A percentile compares a stretch with the other conserved stretches of the same genome.
Evolutionary conservation across 768 basidiomycete species (phyloP).

Genomic region (Sarcodon sp.): DNA sequence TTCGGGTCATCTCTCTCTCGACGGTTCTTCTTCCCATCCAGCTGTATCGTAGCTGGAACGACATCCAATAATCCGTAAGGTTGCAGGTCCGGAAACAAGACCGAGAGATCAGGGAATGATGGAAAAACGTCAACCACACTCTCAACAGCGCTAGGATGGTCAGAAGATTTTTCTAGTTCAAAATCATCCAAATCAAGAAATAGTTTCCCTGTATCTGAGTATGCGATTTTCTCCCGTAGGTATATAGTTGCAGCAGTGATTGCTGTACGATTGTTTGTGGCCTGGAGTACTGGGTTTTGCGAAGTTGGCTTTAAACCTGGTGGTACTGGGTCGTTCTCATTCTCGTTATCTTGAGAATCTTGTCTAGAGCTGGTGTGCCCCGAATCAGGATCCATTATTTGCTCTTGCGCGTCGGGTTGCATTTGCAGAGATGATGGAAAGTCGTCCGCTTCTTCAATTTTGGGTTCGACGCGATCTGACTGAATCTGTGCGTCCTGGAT

Average conservation of each 20-base stretch:
- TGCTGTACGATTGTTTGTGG: constrained; percentile 29
- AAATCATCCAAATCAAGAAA: constrained; percentile 43
- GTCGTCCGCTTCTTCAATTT: constrained; percentile 48
- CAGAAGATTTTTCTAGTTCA: constrained; percentile 15
- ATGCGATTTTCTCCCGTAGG: constrained; percentile 44
- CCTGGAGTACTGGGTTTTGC: constrained; percentile 34
- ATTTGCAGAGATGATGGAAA: constrained; percentile 22
- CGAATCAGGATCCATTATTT: constrained; percentile 18
- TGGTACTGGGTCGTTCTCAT: constrained; percentile 14
- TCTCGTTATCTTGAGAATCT: constrained; percentile 4
- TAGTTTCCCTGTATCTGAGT: constrained; percentile 26
- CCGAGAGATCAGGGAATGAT: constrained; percentile 34
- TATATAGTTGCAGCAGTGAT: constrained; percentile 14
- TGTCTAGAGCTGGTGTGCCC: not conserved
- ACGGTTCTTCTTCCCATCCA: constrained; percentile 42
- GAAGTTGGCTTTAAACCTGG: constrained; percentile 43
- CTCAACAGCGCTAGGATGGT: constrained; percentile 9
- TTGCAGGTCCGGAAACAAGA: constrained; percentile 79
- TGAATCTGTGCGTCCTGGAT: constrained; percentile 50
- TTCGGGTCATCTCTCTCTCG: constrained; percentile 56
- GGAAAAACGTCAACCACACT: constrained; percentile 14
- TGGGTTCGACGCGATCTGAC: constrained; percentile 29
- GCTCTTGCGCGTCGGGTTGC: constrained; percentile 7
- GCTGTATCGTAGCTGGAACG: constrained; percentile 17
- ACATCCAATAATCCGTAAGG: constrained; percentile 41